phyloP scores from a whole-genome alignment of 805 yeast genomes.

The Kodamaea kakaduensis region DNA sequence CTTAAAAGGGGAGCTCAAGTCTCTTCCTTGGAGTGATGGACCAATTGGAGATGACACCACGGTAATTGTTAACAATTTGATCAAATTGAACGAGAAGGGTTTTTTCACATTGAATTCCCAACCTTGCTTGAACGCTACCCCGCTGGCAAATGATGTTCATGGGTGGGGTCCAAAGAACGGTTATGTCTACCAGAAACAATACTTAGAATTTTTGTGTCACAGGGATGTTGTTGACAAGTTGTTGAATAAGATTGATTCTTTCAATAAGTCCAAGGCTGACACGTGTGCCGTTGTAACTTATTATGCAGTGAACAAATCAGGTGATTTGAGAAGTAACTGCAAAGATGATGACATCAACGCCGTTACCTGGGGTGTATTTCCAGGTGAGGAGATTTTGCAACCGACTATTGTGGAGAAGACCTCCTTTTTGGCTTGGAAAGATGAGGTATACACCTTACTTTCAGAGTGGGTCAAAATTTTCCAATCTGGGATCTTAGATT shows the following conservation, averaged over 20 bases:
- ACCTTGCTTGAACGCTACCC: conserved; percentile 81
- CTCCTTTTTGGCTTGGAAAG: conserved; percentile 95
- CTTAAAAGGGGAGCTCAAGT: conserved; percentile 62
- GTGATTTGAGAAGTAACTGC: conserved; percentile 64
- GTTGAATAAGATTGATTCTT: conserved; percentile 38
- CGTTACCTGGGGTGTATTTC: conserved; percentile 98
- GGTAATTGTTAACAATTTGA: conserved; percentile 54
- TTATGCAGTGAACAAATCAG: conserved; percentile 63
- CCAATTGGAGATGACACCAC: conserved; percentile 75
- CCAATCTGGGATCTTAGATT: conserved; percentile 30
- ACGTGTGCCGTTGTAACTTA: conserved; percentile 56
- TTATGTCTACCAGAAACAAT: conserved; percentile 91
- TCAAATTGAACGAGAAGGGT: conserved; percentile 61
- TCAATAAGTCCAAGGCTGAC: conserved; percentile 37
- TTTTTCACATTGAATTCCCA: conserved; percentile 88
- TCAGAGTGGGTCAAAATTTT: conserved; percentile 71
- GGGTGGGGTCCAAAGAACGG: conserved; percentile 98
- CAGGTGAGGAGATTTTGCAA: conserved; percentile 90
- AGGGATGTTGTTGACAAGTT: conserved; percentile 39
- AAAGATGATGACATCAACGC: conserved; percentile 80
- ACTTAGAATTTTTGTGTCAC: conserved; percentile 80
- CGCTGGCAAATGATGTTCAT: conserved; percentile 62
- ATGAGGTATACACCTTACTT: conserved; percentile 82
- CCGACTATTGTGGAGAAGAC: conserved; percentile 93
- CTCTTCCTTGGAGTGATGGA: conserved; percentile 95